phyloP scores from a whole-genome alignment of 2,329 filamentous ascomycete species.

The Elsinoe ampelina region DNA sequence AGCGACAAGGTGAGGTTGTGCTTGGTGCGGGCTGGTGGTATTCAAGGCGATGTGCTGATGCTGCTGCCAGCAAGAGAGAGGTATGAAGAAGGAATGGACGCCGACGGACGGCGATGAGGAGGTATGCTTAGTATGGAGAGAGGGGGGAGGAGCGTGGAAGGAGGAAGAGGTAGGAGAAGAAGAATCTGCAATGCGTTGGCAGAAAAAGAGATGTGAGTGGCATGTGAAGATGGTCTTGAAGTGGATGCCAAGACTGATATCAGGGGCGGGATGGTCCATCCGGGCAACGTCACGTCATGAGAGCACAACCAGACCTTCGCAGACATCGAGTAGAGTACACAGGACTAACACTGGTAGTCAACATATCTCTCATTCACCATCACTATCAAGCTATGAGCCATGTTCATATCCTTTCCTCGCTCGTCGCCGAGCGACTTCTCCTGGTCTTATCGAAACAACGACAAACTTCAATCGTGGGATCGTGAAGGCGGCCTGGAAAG shows the following conservation, averaged over 20 bases:
- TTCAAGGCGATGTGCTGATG: too few species aligned
- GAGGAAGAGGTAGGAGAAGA: background rate
- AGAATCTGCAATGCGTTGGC: too few species aligned
- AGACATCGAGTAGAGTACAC: background rate
- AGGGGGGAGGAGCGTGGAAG: background rate
- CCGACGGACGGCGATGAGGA: background rate
- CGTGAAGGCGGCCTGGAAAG: background rate
- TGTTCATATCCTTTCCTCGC: background rate
- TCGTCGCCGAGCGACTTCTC: background rate
- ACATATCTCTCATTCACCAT: conserved; percentile 3
- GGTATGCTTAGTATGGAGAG: background rate
- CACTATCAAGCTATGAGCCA: background rate
- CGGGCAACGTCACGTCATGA: background rate
- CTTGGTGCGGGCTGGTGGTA: too few species aligned
- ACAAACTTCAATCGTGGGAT: background rate
- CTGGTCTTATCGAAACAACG: background rate
- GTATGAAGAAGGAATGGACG: background rate
- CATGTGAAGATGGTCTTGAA: background rate
- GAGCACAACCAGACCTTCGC: background rate
- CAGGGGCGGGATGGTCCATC: background rate
- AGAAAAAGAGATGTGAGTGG: too few species aligned
- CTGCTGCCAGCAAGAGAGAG: too few species aligned
- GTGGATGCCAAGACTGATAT: background rate
- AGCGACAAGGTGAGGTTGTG: too few species aligned
- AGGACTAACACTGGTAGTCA: background rate